phyloP scores from a whole-genome alignment of 768 basidiomycete genomes.

The Mycena indigotica region DNA sequence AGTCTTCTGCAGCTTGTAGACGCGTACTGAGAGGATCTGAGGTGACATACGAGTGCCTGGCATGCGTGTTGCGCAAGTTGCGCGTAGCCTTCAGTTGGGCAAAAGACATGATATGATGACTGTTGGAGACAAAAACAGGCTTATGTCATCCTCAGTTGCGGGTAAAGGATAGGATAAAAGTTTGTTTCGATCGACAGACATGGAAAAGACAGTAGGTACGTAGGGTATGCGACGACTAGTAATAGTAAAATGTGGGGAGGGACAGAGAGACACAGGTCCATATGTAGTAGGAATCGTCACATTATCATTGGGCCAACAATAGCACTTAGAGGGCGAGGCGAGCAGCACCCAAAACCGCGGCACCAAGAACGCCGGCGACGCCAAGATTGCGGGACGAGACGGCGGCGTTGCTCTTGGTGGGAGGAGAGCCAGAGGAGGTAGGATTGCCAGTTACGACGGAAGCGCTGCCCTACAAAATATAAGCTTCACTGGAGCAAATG shows the following conservation, averaged over 20 bases:
- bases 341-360: background rate
- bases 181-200: too few relatives aligned
- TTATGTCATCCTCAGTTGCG: too few relatives aligned
- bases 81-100: conserved; percentile 35
- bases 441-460: background rate
- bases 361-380: background rate
- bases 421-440: background rate
- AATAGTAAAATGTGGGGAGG: background rate
- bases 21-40: conserved; percentile 18
- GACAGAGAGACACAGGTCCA: background rate
- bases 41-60: conserved; percentile 36
- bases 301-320: background rate
- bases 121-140: background rate
- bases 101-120: conserved; percentile 40
- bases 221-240: conserved; percentile 3
- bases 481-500: background rate
- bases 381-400: background rate
- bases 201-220: conserved; percentile 1
- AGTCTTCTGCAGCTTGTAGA: conserved; percentile 9
- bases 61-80: conserved; percentile 28
- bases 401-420: background rate
- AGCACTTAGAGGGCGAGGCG: background rate
- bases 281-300: background rate
- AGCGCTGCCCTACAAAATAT: background rate
- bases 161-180: too few relatives aligned